Evolutionary conservation across 768 basidiomycete species (phyloP).

Genomic region (Brasilioporus rufonigricans): DNA sequence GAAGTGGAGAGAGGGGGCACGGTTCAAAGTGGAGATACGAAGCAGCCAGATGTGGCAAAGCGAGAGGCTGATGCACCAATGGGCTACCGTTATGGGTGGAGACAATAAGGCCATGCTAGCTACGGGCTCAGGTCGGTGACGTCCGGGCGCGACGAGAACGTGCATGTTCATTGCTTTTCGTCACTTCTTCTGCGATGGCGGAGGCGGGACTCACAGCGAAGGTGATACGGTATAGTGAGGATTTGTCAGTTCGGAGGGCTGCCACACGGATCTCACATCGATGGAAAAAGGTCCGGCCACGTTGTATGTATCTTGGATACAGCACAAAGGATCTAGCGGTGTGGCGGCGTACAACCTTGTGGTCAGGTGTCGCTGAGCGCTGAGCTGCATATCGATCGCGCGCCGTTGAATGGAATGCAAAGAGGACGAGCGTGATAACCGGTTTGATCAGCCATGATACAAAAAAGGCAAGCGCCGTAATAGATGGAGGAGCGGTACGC

Average conservation of each 20-base stretch:
- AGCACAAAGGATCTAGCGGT: not conserved
- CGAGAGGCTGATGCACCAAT: too few relatives aligned
- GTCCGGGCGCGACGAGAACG: conserved; percentile 9
- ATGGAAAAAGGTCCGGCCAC: conserved; percentile 12
- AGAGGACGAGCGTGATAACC: conserved; percentile 19
- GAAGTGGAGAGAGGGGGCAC: conserved; percentile 5
- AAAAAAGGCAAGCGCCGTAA: too few relatives aligned
- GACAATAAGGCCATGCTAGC: conserved; percentile 14
- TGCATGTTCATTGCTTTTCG: too few relatives aligned
- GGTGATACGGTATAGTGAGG: too few relatives aligned
- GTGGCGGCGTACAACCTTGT: not conserved
- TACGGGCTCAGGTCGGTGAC: too few relatives aligned
- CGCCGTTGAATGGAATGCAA: not conserved
- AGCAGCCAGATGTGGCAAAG: conserved; percentile 9
- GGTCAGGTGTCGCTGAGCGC: not conserved
- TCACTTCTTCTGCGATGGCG: not conserved
- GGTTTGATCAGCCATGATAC: too few relatives aligned
- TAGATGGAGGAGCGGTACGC: too few relatives aligned
- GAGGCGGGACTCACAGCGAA: too few relatives aligned
- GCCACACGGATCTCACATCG: conserved; percentile 17
- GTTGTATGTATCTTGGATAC: conserved; percentile 12
- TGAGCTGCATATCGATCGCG: not conserved
- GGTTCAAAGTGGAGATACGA: conserved; percentile 24
- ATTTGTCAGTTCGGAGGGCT: not conserved
- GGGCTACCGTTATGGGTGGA: conserved; percentile 3